Conservation (phyloP, 2,329 filamentous ascomycete species). For the Pseudogymnoascus sp. region DNA sequence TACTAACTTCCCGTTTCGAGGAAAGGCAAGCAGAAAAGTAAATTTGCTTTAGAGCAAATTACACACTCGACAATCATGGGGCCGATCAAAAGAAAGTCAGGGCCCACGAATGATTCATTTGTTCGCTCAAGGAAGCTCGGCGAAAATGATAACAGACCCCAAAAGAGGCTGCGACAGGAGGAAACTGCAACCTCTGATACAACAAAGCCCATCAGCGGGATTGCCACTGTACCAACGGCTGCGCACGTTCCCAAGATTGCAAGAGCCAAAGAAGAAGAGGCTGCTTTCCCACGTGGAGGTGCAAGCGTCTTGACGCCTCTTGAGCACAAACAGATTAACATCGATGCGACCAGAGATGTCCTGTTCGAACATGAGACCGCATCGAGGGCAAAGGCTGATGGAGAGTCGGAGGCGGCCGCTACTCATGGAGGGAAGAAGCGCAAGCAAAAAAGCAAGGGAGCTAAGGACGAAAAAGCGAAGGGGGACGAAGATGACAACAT, state of each 20-base stretch:
- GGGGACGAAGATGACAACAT: conserved; percentile 43
- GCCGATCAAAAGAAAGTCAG: conserved; percentile 26
- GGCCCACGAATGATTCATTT: conserved; percentile 27
- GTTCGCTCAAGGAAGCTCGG: conserved; percentile 22
- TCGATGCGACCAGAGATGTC: conserved; percentile 86
- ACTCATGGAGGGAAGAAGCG: conserved; percentile 35
- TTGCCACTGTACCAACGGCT: conserved; percentile 14
- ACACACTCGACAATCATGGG: conserved; percentile 20
- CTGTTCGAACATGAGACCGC: conserved; percentile 72
- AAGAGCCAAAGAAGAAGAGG: conserved; percentile 66
- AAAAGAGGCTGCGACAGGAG: conserved; percentile 23
- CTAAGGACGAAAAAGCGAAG: conserved; percentile 43
- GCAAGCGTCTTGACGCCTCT: conserved; percentile 84
- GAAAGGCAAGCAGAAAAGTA: conserved; percentile 1
- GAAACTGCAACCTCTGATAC: conserved; percentile 10
- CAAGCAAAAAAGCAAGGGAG: conserved; percentile 46
- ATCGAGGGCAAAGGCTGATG: conserved; percentile 36
- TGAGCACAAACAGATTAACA: conserved; percentile 92
- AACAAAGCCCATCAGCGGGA: conserved; percentile 10
- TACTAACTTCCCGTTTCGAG: neutral
- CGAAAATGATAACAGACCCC: conserved; percentile 21
- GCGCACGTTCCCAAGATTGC: conserved; percentile 14
- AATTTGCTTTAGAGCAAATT: conserved; percentile 5
- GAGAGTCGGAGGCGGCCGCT: conserved; percentile 25
- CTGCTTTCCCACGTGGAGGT: conserved; percentile 85